Evolutionary conservation across 2,329 filamentous ascomycete species (phyloP).

Genomic region (Ploettnerulaceae sp.): DNA sequence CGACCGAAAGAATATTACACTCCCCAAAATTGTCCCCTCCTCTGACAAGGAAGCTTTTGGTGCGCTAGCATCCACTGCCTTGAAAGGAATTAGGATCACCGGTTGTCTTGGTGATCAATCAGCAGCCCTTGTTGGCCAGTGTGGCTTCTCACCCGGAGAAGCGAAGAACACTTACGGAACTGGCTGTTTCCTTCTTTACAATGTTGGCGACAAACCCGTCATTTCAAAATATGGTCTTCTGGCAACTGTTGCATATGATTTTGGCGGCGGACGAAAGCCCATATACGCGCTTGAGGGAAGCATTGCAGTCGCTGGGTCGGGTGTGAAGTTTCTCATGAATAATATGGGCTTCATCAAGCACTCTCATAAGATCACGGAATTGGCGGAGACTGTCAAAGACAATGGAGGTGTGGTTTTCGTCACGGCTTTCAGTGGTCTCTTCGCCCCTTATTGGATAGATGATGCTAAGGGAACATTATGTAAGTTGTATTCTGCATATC

Average conservation of each 20-base stretch:
- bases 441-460: conserved; percentile 73
- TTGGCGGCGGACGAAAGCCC: conserved; percentile 57
- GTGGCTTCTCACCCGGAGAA: conserved; percentile 67
- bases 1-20: conserved; percentile 60
- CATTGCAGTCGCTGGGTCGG: conserved; percentile 71
- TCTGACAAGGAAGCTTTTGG: conserved; percentile 68
- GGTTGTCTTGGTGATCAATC: conserved; percentile 81
- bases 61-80: conserved; percentile 50
- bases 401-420: conserved; percentile 67
- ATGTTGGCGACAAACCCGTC: conserved; percentile 73
- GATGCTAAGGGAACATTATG: conserved; percentile 68
- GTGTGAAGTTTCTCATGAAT: conserved; percentile 67
- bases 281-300: conserved; percentile 75
- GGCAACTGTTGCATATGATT: conserved; percentile 73
- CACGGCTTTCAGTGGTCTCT: conserved; percentile 68
- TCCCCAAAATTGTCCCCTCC: conserved; percentile 75
- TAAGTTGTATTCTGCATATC: conserved; percentile 33
- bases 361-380: conserved; percentile 57
- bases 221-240: conserved; percentile 73
- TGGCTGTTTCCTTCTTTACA: conserved; percentile 79
- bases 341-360: conserved; percentile 59
- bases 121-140: conserved; percentile 73
- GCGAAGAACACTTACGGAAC: conserved; percentile 88
- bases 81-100: conserved; percentile 66
- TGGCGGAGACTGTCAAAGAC: conserved; percentile 59